Base-by-base conservation (phyloP, 106 monocot species). In the Dendrobium catenatum region DNA sequence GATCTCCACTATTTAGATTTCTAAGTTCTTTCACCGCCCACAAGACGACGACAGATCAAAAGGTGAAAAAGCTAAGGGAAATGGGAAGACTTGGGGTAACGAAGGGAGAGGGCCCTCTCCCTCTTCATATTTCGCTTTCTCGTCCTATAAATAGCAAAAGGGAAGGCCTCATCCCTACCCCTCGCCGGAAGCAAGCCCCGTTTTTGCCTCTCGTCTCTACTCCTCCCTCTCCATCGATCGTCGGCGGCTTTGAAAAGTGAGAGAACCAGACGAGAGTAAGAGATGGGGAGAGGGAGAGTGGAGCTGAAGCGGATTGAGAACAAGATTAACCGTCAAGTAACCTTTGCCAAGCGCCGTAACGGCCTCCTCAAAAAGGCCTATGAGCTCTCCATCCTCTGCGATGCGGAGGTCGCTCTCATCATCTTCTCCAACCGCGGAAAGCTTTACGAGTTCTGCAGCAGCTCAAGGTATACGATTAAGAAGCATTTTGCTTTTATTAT, bases 341-440 rank as follows among this genome's bases (percentile, higher is more conserved):
- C 87, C 48, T 89, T 89, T 66, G 72, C 87, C n/a, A 89, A 89
- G 85, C 84, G 89, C 56, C 79, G 87, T 40, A 89, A 88, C 74
- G 89, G 89, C 22, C 88, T 92, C 55, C 78, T 92, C 78, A 92
- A 92, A 84, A 92, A 92, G 84, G 92, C 92, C 54, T 88, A 85
- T 64, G 92, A 92, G 77, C 84, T 92, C 44, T 89, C 92, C 37
- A 86, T 92, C 18, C 86, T 92, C 44, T 92, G 92, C 82, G 92
- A 92, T 55, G 92, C 89, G 47, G 92, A 92, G 86, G 84, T 93
- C 19, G 89, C 90, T 9, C 79, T 93, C 58, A 89, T 93, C 84
- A 75, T 93, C 79, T 93, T 93, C 92, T 93, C 92, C 66, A 86
- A 64, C 73, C 85, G 89, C 13, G 86, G 86, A 76, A 79, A 78